These are phyloP conservation scores for Pinguiococcus pyrenoidosus DNA, from an alignment of 108 stramenopile species.

Conservation along the genomic window DNA sequence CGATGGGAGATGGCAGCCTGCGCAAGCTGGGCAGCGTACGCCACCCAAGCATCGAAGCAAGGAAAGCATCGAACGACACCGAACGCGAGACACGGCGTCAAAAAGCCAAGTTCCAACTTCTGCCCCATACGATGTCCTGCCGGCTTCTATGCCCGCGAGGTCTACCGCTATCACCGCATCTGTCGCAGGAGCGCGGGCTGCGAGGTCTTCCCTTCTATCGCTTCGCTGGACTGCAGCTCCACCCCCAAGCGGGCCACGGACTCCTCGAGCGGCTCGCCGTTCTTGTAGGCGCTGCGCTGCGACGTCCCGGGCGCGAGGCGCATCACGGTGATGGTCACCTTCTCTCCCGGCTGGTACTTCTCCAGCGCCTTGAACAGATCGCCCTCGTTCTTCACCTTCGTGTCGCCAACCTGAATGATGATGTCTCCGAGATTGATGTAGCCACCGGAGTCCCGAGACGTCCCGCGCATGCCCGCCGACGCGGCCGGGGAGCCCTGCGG, in stretches of 20 bases:
- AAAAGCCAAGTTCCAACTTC: too few relatives aligned
- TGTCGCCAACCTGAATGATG: slow-evolving; percentile 59
- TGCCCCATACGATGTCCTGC: too few relatives aligned
- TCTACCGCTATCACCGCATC: too few relatives aligned
- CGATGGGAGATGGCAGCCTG: too few relatives aligned
- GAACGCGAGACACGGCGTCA: too few relatives aligned
- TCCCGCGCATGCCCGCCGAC: slow-evolving; percentile 10
- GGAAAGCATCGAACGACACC: too few relatives aligned
- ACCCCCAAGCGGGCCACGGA: neutral
- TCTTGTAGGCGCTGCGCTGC: neutral
- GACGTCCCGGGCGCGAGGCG: slow-evolving; percentile 13
- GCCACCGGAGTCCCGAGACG: slow-evolving; percentile 7
- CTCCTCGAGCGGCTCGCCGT: neutral
- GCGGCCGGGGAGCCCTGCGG: slow-evolving; percentile 23
- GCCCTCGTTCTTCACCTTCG: slow-evolving; percentile 57
- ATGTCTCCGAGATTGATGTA: slow-evolving; percentile 79
- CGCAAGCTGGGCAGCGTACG: too few relatives aligned
- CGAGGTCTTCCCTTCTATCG: neutral
- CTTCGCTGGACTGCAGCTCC: too few relatives aligned
- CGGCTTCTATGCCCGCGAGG: too few relatives aligned
- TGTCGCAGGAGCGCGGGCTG: slow-evolving; percentile 2
- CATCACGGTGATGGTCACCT: slow-evolving; percentile 54
- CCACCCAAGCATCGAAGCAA: too few relatives aligned
- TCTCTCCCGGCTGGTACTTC: slow-evolving; percentile 60
- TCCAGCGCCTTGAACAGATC: slow-evolving; percentile 79